Evolutionary conservation across 345 rosid species (phyloP), one percentile per base, ranked within the genome.

Genomic region (Linum tenue): DNA sequence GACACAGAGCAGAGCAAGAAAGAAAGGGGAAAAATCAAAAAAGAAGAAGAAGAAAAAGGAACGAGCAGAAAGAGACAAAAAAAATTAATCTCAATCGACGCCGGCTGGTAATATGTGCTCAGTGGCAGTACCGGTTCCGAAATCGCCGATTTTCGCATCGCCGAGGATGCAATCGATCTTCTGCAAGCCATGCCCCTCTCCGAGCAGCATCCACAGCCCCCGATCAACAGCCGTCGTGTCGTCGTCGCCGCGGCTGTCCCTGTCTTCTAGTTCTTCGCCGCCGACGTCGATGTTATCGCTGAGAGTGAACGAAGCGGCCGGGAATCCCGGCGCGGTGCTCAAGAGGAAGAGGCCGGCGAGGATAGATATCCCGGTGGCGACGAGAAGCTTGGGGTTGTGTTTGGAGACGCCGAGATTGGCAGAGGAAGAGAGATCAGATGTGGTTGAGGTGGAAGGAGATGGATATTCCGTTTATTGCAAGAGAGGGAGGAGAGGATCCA

Each of bases 341-440:
- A 72, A 72, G 64, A 76, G 79, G 77, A 82, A 78, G 68, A 69
- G 86, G 67, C 86, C 84, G 40, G 74, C 77, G 31, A 69, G 69
- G 64, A 69, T 80, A 37, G 67, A 38, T 37, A 74, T 82, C 15
- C 82, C 84, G 11, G 31, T 69, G 36, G 35, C 36, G 37, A 64
- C 38, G 22, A 60, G 43, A 2, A 60, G 57, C 17, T 37, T 37
- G 15, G 75, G 76, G 57, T 62, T 56, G 38, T 38, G 59, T 38
- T 39, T 68, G 37, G 63, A 43, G 48, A 61, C 55, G 50, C 63
- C 65, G 17, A 72, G 64, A 48, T 22, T 22, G 31, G 36, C 66
- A 22, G 73, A 62, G 41, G 71, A 72, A 62, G 71, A 65, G 17
- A 68, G 40, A 37, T 3, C 69, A 39, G 76, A 70, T 38, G 74